These are phyloP conservation scores for Parastagonospora nodorum DNA, from an alignment of 2,329 filamentous ascomycete genomes.

Conservation along the genomic window DNA sequence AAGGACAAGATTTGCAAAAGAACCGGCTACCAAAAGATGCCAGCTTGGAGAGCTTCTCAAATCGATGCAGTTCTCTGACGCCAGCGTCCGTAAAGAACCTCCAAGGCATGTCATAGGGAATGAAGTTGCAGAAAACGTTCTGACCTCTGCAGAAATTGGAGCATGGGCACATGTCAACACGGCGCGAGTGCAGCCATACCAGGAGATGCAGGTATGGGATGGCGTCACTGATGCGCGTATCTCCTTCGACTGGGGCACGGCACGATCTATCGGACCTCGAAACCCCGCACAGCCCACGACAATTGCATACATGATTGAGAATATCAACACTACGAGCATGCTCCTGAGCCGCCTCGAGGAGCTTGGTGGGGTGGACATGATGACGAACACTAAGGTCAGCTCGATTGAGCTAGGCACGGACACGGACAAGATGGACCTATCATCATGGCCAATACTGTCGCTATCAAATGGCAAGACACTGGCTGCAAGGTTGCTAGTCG, in stretches of 20 bases:
- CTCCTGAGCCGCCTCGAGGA: conserved; percentile 74
- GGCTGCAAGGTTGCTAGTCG: conserved; percentile 82
- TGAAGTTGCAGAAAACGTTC: neutral
- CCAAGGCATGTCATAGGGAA: conserved; percentile 49
- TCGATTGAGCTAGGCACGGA: conserved; percentile 75
- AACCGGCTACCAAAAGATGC: conserved; percentile 67
- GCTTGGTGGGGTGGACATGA: conserved; percentile 69
- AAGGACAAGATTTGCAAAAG: conserved; percentile 82
- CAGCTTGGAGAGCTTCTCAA: conserved; percentile 75
- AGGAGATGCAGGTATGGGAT: conserved; percentile 99
- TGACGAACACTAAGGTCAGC: conserved; percentile 78
- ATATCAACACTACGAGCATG: conserved; percentile 82
- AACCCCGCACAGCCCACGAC: conserved; percentile 56
- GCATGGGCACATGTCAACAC: conserved; percentile 79
- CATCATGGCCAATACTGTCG: conserved; percentile 84
- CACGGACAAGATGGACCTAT: conserved; percentile 72
- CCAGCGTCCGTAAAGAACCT: conserved; percentile 85
- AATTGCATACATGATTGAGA: conserved; percentile 97
- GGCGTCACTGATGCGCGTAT: conserved; percentile 86
- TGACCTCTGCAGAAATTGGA: conserved; percentile 64
- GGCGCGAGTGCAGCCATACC: conserved; percentile 80
- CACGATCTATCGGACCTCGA: conserved; percentile 46
- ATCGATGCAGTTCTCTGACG: conserved; percentile 93
- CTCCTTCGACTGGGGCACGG: conserved; percentile 76
- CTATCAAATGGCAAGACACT: conserved; percentile 71